These are phyloP conservation scores for Pythium volutum DNA, from an alignment of 352 stramenopile genomes.

Conservation along the genomic window DNA sequence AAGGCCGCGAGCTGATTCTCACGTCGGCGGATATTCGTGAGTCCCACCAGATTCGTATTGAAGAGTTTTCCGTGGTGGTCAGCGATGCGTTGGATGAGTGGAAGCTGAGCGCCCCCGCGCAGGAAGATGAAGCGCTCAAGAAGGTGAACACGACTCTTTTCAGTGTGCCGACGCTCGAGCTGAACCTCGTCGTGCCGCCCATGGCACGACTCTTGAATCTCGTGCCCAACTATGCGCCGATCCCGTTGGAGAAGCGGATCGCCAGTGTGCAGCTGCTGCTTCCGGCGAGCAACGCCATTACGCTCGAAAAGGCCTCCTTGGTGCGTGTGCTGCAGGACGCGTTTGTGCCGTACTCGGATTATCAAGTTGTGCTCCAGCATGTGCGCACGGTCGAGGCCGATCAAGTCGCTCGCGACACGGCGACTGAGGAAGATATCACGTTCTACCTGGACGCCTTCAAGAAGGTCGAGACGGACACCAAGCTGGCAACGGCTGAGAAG, in stretches of 20 bases:
- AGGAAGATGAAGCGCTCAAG: conserved; percentile 7
- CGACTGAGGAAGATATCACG: conserved; percentile 21
- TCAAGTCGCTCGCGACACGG: conserved; percentile 1
- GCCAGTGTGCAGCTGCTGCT: conserved; percentile 27
- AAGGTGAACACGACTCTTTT: conserved; percentile 20
- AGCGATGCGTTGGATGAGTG: conserved; percentile 20
- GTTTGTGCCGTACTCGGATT: conserved; percentile 28
- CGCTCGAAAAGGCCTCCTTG: conserved; percentile 21
- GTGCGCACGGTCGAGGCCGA: conserved; percentile 20
- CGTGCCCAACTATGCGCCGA: conserved; percentile 29
- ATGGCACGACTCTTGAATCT: conserved; percentile 27
- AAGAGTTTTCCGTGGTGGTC: conserved; percentile 16
- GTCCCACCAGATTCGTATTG: conserved; percentile 25
- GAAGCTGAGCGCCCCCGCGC: conserved; percentile 5
- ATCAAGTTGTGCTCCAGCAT: conserved; percentile 27
- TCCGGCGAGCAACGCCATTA: conserved; percentile 21
- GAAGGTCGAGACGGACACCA: conserved; percentile 28
- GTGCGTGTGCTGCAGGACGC: conserved; percentile 24
- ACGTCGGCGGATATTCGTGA: conserved; percentile 25
- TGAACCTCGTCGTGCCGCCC: conserved; percentile 29
- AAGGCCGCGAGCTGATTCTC: conserved; percentile 23
- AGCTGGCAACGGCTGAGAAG: conserved; percentile 23
- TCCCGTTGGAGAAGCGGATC: conserved; percentile 27
- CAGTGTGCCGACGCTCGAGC: conserved; percentile 17
- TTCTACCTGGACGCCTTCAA: conserved; percentile 32